phyloP scores from a whole-genome alignment of 2,329 filamentous ascomycete genomes.

The Gaeumannomyces tritici region DNA sequence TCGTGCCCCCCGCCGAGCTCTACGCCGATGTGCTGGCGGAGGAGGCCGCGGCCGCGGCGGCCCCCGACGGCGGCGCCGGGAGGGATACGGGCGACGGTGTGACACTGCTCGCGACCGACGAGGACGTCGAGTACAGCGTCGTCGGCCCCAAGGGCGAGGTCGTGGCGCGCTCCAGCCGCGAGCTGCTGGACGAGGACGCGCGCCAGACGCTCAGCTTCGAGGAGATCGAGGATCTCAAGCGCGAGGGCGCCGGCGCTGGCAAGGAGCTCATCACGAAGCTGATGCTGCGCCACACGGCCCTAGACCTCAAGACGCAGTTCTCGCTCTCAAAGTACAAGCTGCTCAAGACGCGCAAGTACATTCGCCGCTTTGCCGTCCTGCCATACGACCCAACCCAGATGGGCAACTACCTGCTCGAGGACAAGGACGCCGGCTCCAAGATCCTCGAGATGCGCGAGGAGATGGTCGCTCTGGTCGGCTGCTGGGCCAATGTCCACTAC shows the following conservation, averaged over 20 bases:
- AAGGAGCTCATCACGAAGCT: constrained; percentile 90
- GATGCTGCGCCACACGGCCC: constrained; percentile 74
- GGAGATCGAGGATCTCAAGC: constrained; percentile 67
- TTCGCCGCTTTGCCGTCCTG: constrained; percentile 75
- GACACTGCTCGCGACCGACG: constrained; percentile 30
- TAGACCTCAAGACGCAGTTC: constrained; percentile 91
- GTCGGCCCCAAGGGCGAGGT: constrained; percentile 36
- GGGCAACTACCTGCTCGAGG: constrained; percentile 66
- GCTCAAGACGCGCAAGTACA: constrained; percentile 87
- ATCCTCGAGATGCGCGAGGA: constrained; percentile 85
- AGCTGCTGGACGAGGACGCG: constrained; percentile 50
- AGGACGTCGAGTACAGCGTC: constrained; percentile 34
- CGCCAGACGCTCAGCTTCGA: constrained; percentile 70
- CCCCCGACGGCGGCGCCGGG: constrained; percentile 21
- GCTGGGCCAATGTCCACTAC: constrained; percentile 85
- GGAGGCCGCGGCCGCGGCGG: constrained; percentile 15
- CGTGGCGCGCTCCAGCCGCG: constrained; percentile 46
- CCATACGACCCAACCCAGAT: constrained; percentile 73
- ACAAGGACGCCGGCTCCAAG: constrained; percentile 63
- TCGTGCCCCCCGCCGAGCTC: constrained; percentile 73
- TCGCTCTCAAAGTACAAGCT: constrained; percentile 94
- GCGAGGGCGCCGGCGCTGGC: constrained; percentile 66
- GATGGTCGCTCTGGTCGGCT: constrained; percentile 68
- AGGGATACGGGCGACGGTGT: constrained; percentile 31
- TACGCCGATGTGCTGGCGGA: constrained; percentile 65